phyloP scores from a whole-genome alignment of 2,329 filamentous ascomycete genomes.

The Cordyceps tenuipes region DNA sequence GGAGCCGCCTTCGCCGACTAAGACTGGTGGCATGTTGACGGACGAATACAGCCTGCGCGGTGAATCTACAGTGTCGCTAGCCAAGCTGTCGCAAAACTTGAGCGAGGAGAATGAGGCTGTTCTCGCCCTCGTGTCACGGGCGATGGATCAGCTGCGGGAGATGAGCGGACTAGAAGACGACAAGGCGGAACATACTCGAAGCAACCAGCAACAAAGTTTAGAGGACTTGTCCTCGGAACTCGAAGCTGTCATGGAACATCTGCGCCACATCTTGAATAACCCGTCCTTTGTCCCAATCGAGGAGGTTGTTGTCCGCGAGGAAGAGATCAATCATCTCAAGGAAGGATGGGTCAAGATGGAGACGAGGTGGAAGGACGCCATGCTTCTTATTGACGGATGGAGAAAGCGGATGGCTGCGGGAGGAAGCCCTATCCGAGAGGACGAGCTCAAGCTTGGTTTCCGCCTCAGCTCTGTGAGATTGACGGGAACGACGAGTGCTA shows the following conservation, averaged over 20 bases:
- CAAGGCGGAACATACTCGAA: slow-evolving; percentile 23
- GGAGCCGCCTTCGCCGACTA: slow-evolving; percentile 26
- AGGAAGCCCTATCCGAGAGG: slow-evolving; percentile 60
- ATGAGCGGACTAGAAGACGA: slow-evolving; percentile 50
- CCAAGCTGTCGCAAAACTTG: slow-evolving; percentile 70
- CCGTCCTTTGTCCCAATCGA: slow-evolving; percentile 94
- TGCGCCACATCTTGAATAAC: slow-evolving; percentile 80
- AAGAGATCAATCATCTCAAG: slow-evolving; percentile 76
- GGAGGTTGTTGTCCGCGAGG: slow-evolving; percentile 85
- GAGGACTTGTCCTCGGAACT: slow-evolving; percentile 69
- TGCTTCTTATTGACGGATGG: slow-evolving; percentile 88
- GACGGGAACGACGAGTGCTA: slow-evolving; percentile 39
- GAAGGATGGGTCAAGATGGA: slow-evolving; percentile 94
- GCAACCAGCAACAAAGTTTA: slow-evolving; percentile 31
- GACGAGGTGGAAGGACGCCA: slow-evolving; percentile 77
- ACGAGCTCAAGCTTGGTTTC: slow-evolving; percentile 60
- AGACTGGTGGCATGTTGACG: slow-evolving; percentile 17
- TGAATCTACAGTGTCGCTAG: slow-evolving; percentile 88
- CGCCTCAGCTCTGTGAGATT: slow-evolving; percentile 52
- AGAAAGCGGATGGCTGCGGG: slow-evolving; percentile 67
- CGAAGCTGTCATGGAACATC: slow-evolving; percentile 68
- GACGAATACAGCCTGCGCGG: slow-evolving; percentile 63
- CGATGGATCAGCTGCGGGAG: slow-evolving; percentile 62
- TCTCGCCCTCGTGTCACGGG: slow-evolving; percentile 61
- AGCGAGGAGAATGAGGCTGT: slow-evolving; percentile 89